These are phyloP conservation scores for Diplotaxis tenuifolia DNA, from an alignment of 345 rosid genomes.

Conservation along the genomic window DNA sequence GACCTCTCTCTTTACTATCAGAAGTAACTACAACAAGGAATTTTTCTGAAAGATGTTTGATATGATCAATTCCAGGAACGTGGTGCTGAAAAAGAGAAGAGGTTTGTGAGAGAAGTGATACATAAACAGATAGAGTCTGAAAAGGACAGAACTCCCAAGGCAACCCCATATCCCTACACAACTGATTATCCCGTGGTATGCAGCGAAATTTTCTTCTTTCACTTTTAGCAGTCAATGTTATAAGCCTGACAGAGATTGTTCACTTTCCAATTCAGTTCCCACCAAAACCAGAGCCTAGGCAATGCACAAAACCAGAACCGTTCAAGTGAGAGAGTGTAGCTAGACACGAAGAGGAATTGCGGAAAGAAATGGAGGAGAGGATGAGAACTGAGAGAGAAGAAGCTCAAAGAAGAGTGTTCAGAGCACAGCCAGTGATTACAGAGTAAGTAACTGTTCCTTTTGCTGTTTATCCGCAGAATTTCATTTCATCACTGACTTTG, in stretches of 20 bases:
- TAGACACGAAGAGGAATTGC: constrained; percentile 72
- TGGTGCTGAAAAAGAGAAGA: constrained; percentile 4
- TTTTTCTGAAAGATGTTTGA: not conserved
- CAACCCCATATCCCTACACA: constrained; percentile 80
- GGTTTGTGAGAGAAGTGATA: not conserved
- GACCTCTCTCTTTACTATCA: not conserved
- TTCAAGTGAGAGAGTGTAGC: constrained; percentile 70
- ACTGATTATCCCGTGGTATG: constrained; percentile 47
- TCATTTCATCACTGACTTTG: not conserved
- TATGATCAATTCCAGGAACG: not conserved
- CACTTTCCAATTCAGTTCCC: constrained; percentile 48
- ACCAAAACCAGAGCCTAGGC: constrained; percentile 71
- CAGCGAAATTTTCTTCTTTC: constrained; percentile 3
- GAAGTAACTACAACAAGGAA: not conserved
- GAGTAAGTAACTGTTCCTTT: constrained; percentile 45
- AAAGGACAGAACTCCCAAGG: constrained; percentile 33
- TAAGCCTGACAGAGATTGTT: not conserved
- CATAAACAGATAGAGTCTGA: not conserved
- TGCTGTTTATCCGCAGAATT: not conserved
- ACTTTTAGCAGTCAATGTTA: not conserved
- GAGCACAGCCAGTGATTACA: constrained; percentile 59
- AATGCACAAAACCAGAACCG: constrained; percentile 69
- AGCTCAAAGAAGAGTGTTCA: constrained; percentile 58
- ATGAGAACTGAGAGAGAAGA: constrained; percentile 54
- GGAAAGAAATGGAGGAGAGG: constrained; percentile 69